Evolutionary conservation across 75 land plant species (phyloP).

Genomic region (Cupressus sempervirens): DNA sequence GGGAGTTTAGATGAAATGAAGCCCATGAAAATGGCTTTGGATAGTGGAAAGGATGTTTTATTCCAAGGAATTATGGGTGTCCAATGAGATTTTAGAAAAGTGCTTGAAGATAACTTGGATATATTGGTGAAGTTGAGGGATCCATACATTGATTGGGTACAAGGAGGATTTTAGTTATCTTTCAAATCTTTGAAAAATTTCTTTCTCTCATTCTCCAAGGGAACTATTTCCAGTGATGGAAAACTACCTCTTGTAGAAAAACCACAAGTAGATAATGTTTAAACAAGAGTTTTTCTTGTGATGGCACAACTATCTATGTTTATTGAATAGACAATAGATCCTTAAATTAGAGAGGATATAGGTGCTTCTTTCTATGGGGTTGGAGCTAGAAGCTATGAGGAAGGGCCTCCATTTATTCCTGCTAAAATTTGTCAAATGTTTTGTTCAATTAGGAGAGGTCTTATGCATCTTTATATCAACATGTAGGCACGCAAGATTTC

Average conservation of each 20-base stretch:
- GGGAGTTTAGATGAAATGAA: too few species aligned
- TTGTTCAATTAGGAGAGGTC: too few species aligned
- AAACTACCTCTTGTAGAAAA: conserved; percentile 24
- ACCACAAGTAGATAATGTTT: conserved; percentile 37
- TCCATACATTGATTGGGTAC: conserved; percentile 74
- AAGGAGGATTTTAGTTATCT: conserved; percentile 89
- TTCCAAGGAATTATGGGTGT: too few species aligned
- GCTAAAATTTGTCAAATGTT: too few species aligned
- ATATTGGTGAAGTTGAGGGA: conserved; percentile 58
- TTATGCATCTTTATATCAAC: too few species aligned
- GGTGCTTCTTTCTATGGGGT: too few species aligned
- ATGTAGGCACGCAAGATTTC: too few species aligned
- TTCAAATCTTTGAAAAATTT: conserved; percentile 54
- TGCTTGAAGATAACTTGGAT: conserved; percentile 67
- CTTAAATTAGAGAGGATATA: conserved; percentile 95
- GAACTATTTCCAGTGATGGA: conserved; percentile 16
- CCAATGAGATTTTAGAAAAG: conserved; percentile 77
- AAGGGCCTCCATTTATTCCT: too few species aligned
- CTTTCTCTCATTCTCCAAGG: conserved; percentile 53
- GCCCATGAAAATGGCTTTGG: too few species aligned
- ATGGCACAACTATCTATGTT: conserved; percentile 74
- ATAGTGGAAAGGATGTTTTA: too few species aligned
- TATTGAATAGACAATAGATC: conserved; percentile 78
- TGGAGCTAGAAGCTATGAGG: too few species aligned
- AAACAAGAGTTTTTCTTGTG: conserved; percentile 67